Evolutionary conservation across 768 basidiomycete species (phyloP).

Genomic region (Pleurotus pulmonarius): DNA sequence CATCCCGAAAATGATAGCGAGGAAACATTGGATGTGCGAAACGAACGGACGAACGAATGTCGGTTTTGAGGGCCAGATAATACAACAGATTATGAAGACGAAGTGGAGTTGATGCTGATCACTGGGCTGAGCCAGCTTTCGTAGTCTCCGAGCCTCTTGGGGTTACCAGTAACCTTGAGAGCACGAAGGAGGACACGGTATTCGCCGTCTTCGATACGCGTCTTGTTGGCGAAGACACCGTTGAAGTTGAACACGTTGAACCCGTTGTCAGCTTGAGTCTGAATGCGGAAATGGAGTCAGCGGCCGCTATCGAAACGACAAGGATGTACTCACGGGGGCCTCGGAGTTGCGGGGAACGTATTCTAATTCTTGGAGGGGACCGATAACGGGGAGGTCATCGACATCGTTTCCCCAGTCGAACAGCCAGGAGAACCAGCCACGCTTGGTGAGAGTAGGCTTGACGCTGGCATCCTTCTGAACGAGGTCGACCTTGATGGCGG

Average conservation of each 20-base stretch:
- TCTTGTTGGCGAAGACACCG: constrained; percentile 37
- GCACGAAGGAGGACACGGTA: constrained; percentile 39
- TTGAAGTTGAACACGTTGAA: constrained; percentile 25
- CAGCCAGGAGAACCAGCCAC: constrained; percentile 19
- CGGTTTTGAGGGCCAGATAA: constrained; percentile 6
- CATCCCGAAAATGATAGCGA: not conserved
- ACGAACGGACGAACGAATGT: constrained; percentile 3
- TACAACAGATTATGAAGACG: not conserved
- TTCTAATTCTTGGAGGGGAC: constrained; percentile 43
- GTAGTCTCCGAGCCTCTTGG: constrained; percentile 36
- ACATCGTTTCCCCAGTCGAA: constrained; percentile 2
- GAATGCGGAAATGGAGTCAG: not conserved
- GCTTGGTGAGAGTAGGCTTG: constrained; percentile 11
- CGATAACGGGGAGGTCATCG: constrained; percentile 28
- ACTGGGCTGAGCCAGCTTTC: constrained; percentile 45
- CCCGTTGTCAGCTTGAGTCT: constrained; percentile 22
- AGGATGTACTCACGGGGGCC: constrained; percentile 18
- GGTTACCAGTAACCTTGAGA: constrained; percentile 38
- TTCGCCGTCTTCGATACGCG: constrained; percentile 35
- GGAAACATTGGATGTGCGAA: not conserved
- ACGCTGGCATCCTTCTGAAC: constrained; percentile 40
- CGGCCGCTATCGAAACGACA: not conserved
- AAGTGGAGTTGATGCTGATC: constrained; percentile 16
- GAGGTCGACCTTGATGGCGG: constrained; percentile 44
- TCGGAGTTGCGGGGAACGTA: constrained; percentile 45